These are phyloP conservation scores for Aspergillus oerlinghausenensis DNA, from an alignment of 2,329 filamentous ascomycete species.

Conservation along the genomic window DNA sequence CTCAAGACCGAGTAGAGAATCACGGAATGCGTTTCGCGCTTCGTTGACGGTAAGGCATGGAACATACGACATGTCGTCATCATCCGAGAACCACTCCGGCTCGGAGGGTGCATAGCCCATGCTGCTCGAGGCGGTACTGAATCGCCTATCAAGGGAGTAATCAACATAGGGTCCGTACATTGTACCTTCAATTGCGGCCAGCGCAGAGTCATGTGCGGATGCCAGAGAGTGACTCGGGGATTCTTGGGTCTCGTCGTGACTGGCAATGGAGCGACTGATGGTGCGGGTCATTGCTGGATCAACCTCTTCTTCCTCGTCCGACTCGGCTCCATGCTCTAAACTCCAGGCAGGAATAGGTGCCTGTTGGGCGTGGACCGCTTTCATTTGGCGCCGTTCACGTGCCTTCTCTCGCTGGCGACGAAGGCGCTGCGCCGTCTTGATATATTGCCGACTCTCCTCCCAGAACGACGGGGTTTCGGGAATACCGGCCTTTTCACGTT, in stretches of 20 bases:
- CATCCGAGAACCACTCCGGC: slow-evolving; percentile 43
- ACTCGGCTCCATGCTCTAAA: slow-evolving; percentile 68
- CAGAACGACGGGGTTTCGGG: slow-evolving; percentile 59
- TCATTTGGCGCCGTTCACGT: slow-evolving; percentile 58
- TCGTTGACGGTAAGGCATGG: slow-evolving; percentile 85
- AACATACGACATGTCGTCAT: slow-evolving; percentile 88
- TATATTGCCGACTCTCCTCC: slow-evolving; percentile 41
- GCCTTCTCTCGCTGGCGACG: slow-evolving; percentile 49
- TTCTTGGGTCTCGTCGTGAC: slow-evolving; percentile 51
- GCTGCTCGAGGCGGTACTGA: slow-evolving; percentile 72
- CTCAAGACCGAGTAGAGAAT: slow-evolving; percentile 87
- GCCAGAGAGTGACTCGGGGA: slow-evolving; percentile 51
- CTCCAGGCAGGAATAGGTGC: slow-evolving; percentile 70
- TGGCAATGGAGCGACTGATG: slow-evolving; percentile 30
- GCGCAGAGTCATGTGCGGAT: slow-evolving; percentile 32
- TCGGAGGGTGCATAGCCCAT: slow-evolving; percentile 42
- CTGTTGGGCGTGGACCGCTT: slow-evolving; percentile 50
- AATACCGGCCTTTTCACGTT: slow-evolving; percentile 68
- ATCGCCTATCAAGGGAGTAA: slow-evolving; percentile 61
- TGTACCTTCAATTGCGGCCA: slow-evolving; percentile 65
- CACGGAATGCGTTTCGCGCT: slow-evolving; percentile 79
- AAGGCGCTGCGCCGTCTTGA: slow-evolving; percentile 34
- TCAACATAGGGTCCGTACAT: slow-evolving; percentile 72
- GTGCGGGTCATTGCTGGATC: slow-evolving; percentile 30
- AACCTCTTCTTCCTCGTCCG: slow-evolving; percentile 41